Conservation (phyloP, 495 filamentous ascomycete species). For the Aspergillus indologenus region DNA sequence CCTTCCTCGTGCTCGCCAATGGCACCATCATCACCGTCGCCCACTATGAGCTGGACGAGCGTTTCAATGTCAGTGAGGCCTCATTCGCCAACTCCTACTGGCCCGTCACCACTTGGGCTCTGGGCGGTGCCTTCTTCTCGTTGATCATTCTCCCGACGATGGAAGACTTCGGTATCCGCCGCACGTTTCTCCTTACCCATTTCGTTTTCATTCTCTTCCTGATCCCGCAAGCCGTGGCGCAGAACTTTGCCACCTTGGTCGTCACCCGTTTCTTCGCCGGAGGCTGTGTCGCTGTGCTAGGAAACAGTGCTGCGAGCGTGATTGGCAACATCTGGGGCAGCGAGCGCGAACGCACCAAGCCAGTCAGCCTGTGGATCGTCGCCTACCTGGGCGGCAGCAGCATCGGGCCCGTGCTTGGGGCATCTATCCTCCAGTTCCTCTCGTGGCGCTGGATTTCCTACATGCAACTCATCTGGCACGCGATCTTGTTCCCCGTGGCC, state of each 20-base stretch:
- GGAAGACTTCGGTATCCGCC: conserved; percentile 49
- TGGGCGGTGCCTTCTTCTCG: conserved; percentile 46
- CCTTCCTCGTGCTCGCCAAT: conserved; percentile 52
- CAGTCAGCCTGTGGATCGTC: conserved; percentile 45
- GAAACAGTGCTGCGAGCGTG: conserved; percentile 43
- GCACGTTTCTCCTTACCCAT: conserved; percentile 35
- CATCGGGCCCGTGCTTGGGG: conserved; percentile 48
- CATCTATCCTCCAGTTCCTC: conserved; percentile 36
- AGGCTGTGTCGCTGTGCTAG: conserved; percentile 41
- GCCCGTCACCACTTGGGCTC: conserved; percentile 48
- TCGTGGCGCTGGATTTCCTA: conserved; percentile 52
- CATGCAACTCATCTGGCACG: conserved; percentile 46
- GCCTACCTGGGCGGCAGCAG: conserved; percentile 41
- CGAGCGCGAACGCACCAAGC: conserved; percentile 39
- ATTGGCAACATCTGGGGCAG: conserved; percentile 49
- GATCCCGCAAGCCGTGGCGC: conserved; percentile 22
- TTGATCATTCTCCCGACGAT: conserved; percentile 50
- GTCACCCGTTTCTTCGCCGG: conserved; percentile 21
- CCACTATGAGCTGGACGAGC: conserved; percentile 33
- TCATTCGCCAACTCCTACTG: conserved; percentile 52
- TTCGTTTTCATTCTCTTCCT: conserved; percentile 19
- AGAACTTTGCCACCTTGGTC: conserved; percentile 22
- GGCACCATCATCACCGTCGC: conserved; percentile 46
- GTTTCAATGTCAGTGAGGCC: conserved; percentile 44
- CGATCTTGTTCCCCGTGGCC: conserved; percentile 36